phyloP scores from a whole-genome alignment of 441 rosid genomes.

The Gossypium laxum region DNA sequence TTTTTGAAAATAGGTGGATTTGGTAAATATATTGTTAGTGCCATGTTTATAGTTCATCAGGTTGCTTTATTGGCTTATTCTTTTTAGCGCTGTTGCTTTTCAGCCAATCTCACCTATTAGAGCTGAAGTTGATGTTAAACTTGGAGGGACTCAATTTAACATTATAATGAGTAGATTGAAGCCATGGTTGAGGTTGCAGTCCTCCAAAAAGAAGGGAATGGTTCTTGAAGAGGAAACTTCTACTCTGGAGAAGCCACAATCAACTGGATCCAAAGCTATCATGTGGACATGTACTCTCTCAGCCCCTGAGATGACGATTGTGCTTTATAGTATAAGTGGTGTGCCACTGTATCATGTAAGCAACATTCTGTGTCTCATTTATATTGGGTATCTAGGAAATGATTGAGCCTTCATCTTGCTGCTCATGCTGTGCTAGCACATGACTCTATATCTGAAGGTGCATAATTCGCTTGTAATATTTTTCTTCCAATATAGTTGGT shows the following conservation, averaged over 20 bases:
- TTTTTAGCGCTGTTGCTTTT: slow-evolving; percentile 22
- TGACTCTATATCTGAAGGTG: slow-evolving; percentile 4
- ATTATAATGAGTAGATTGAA: slow-evolving; percentile 55
- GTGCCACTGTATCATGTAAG: slow-evolving; percentile 85
- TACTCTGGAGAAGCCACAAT: slow-evolving; percentile 36
- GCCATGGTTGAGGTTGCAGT: slow-evolving; percentile 75
- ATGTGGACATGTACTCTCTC: slow-evolving; percentile 94
- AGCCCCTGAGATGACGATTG: slow-evolving; percentile 92
- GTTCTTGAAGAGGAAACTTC: slow-evolving; percentile 51
- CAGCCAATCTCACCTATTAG: slow-evolving; percentile 71
- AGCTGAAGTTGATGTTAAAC: slow-evolving; percentile 85
- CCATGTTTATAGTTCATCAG: not conserved
- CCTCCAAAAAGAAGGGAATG: slow-evolving; percentile 56
- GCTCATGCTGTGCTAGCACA: slow-evolving; percentile 6
- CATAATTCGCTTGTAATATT: not conserved
- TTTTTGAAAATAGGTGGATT: not conserved
- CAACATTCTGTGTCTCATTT: slow-evolving; percentile 15
- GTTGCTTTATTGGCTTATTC: slow-evolving; percentile 6
- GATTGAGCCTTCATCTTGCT: not conserved
- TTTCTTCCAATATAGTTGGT: not conserved
- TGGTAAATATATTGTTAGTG: not conserved
- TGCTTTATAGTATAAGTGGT: slow-evolving; percentile 50
- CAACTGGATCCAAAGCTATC: slow-evolving; percentile 47
- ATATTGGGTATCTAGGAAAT: not conserved
- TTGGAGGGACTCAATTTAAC: slow-evolving; percentile 77